These are phyloP conservation scores for Pistacia atlantica DNA, from an alignment of 345 rosid genomes.

Conservation along the genomic window DNA sequence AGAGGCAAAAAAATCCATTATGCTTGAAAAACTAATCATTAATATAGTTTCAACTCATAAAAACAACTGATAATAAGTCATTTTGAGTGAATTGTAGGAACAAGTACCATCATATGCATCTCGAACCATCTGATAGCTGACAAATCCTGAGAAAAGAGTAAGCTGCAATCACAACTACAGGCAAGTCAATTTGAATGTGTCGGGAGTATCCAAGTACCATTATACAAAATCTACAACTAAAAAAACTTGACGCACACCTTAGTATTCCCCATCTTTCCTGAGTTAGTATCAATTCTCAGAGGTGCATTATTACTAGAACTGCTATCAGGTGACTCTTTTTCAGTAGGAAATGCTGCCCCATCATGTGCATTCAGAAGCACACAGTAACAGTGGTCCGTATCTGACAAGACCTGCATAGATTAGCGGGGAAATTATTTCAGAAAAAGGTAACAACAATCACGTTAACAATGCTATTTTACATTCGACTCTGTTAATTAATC, in stretches of 20 bases:
- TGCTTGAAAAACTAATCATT: background rate
- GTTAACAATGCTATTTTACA: background rate
- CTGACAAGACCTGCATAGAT: slow-evolving; percentile 74
- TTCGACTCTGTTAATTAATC: background rate
- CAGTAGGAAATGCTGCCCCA: slow-evolving; percentile 92
- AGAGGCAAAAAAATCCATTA: background rate
- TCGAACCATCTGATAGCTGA: slow-evolving; percentile 98
- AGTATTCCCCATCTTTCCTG: slow-evolving; percentile 50
- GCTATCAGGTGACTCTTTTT: slow-evolving; percentile 44
- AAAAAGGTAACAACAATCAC: background rate
- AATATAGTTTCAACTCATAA: background rate
- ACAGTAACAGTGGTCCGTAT: slow-evolving; percentile 87
- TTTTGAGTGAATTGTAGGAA: slow-evolving; percentile 8
- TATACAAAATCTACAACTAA: background rate
- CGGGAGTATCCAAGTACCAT: background rate
- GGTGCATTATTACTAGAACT: slow-evolving; percentile 45
- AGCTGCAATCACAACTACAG: slow-evolving; percentile 61
- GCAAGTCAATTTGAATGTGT: slow-evolving; percentile 21
- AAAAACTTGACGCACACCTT: slow-evolving; percentile 51
- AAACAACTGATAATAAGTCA: slow-evolving; percentile 2
- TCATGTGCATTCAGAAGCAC: slow-evolving; percentile 92
- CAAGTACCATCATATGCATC: slow-evolving; percentile 89
- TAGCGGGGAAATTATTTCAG: slow-evolving; percentile 3
- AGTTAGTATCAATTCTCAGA: slow-evolving; percentile 29
- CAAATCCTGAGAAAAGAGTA: slow-evolving; percentile 97